phyloP scores from a whole-genome alignment of 2,329 filamentous ascomycete species.

The Sporothrix brasiliensis region DNA sequence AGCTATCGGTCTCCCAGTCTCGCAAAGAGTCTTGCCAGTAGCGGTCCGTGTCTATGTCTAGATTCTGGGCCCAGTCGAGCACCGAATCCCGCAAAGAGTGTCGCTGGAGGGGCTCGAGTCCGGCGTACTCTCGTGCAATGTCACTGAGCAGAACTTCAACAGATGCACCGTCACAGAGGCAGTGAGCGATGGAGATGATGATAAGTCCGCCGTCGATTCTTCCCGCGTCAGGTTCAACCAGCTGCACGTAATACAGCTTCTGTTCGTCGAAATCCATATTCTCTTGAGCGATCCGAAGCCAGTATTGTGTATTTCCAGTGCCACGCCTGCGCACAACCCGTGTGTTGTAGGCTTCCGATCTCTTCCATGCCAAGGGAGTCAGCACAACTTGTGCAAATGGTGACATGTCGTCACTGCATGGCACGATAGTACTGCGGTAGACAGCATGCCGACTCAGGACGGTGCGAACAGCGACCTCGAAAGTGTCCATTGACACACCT shows the following conservation, averaged over 20 bases:
- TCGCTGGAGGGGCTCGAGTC: conserved; percentile 33
- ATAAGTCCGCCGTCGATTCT: conserved; percentile 32
- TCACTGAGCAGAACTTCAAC: conserved; percentile 43
- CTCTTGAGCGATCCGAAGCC: conserved; percentile 35
- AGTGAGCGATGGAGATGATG: conserved; percentile 42
- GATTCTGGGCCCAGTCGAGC: conserved; percentile 10
- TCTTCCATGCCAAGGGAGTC: conserved; percentile 31
- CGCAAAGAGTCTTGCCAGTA: conserved; percentile 33
- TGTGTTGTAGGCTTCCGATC: neutral
- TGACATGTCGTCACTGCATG: conserved; percentile 42
- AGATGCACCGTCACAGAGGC: conserved; percentile 46
- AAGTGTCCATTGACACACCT: conserved; percentile 36
- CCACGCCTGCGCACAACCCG: neutral
- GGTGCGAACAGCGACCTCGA: conserved; percentile 39
- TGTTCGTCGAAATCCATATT: conserved; percentile 35
- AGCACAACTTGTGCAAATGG: conserved; percentile 45
- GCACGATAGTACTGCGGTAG: conserved; percentile 43
- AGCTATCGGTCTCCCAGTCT: conserved; percentile 37
- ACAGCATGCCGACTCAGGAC: conserved; percentile 41
- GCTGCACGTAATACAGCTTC: conserved; percentile 35
- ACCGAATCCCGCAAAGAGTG: conserved; percentile 29
- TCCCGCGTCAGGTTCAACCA: conserved; percentile 34
- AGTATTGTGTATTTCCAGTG: conserved; percentile 21
- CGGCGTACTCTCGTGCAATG: conserved; percentile 38
- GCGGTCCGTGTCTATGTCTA: conserved; percentile 32